Evolutionary conservation across 306 rosid species (phyloP), one percentile per base, ranked within the genome.

Genomic region (Glycine soja): DNA sequence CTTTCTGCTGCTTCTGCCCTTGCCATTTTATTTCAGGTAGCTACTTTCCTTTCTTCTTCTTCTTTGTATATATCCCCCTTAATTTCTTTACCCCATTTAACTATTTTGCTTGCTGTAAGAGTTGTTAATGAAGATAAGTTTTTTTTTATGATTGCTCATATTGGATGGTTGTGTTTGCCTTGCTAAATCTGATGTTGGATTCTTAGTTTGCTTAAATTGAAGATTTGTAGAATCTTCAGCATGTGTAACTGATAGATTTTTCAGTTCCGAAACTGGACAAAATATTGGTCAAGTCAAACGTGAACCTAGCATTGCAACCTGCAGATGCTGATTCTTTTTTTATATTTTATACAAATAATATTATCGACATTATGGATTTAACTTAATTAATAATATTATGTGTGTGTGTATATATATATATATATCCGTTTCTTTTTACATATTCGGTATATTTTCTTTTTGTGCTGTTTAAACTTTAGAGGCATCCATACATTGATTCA

Each of bases 1-100:
- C 90, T 92, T 8, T 75, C 89, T 40, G 99, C 90, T 14, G 97
- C 97, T 42, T 54, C 87, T 36, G 94, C 99, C 1, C 94, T 96
- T 10, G 87, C 91, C 51, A 79, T 51, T 65, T 71, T 96, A 2
- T 96, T 96, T 77, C 97, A 81, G 99, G 99, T 96, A 48, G 2
- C 36, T n/a, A 0, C 0, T 2, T 4, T 58, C 13, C 3, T 4
- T 4, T 34, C 38, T 24, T 24, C 30, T 24, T 24, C 30, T 24
- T 24, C 30, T 24, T 24, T 24, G 30, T 6, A 4, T 40, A 4
- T 16, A 8, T 3, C 36, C 24, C 24, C 12, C 9, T 8, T 5
- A 24, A 24, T 24, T 24, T 2, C 34, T 40, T 40, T 40, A 5
- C 14, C 65, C 5, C 36, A 3, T 19, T 59, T 24, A 2, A 2